These are phyloP conservation scores for Talaromyces stipitatus DNA, from an alignment of 495 filamentous ascomycete species.

Conservation along the genomic window DNA sequence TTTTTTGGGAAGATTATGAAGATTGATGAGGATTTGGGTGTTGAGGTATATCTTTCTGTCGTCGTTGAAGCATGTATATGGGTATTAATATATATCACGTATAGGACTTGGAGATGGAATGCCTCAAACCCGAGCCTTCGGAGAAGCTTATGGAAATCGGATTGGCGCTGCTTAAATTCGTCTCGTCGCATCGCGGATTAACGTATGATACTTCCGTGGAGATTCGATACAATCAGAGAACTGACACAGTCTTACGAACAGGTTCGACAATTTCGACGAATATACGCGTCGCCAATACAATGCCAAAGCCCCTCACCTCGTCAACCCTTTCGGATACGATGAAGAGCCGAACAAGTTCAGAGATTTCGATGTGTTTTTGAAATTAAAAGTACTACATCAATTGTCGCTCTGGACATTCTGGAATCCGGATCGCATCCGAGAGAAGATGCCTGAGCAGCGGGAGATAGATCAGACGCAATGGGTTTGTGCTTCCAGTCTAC, in stretches of 20 bases:
- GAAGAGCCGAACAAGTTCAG: constrained; percentile 65
- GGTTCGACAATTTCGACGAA: constrained; percentile 85
- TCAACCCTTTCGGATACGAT: constrained; percentile 81
- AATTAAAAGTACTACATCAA: constrained; percentile 85
- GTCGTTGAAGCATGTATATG: not conserved
- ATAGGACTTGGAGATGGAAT: constrained; percentile 86
- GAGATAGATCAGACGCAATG: constrained; percentile 76
- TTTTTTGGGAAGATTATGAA: constrained; percentile 84
- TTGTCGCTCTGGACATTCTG: constrained; percentile 86
- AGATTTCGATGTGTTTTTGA: constrained; percentile 76
- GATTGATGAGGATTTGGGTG: constrained; percentile 75
- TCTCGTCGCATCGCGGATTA: constrained; percentile 87
- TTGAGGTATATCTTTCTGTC: constrained; percentile 60
- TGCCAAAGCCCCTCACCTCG: constrained; percentile 62
- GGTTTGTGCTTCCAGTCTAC: constrained; percentile 47
- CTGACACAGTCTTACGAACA: constrained; percentile 23
- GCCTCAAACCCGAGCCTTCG: constrained; percentile 67
- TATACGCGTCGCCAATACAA: constrained; percentile 87
- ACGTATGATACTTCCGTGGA: constrained; percentile 51
- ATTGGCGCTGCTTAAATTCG: constrained; percentile 81
- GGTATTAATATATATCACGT: not conserved
- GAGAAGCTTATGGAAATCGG: constrained; percentile 71
- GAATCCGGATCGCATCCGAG: constrained; percentile 76
- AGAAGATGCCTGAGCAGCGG: constrained; percentile 75
- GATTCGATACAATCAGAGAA: not conserved